Conservation (phyloP, 176 grass and related monocot genomes). For the Musa troglodytarum region DNA sequence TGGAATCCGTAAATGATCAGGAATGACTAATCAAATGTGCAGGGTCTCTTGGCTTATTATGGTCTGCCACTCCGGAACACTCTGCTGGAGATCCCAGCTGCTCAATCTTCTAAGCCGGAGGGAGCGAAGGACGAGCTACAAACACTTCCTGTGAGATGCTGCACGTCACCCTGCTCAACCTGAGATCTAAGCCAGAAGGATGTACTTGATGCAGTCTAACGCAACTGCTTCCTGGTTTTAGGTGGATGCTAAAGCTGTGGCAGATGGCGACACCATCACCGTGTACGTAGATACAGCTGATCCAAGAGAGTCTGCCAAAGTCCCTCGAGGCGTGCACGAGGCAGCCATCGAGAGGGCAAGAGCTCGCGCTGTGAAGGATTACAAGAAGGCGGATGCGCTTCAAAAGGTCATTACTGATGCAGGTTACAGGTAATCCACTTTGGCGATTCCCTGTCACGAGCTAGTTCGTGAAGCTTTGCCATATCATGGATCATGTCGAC, state of each 20-base stretch:
- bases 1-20: too few relatives aligned
- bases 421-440: conserved; percentile 49
- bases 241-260: conserved; percentile 58
- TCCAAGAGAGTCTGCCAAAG: conserved; percentile 31
- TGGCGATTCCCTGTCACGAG: neutral
- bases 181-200: neutral
- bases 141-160: conserved; percentile 68
- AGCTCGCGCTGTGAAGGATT: conserved; percentile 27
- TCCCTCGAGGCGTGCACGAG: conserved; percentile 34
- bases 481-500: neutral
- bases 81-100: conserved; percentile 12
- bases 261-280: conserved; percentile 66
- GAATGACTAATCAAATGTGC: neutral
- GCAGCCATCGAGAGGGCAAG: conserved; percentile 14
- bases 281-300: conserved; percentile 43
- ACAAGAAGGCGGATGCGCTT: conserved; percentile 34
- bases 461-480: neutral
- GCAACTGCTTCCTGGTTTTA: conserved; percentile 12
- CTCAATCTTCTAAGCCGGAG: conserved; percentile 19
- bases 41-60: conserved; percentile 74
- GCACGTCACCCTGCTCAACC: neutral
- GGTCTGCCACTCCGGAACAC: conserved; percentile 47
- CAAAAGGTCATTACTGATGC: conserved; percentile 59
- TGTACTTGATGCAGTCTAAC: neutral
- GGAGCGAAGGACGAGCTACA: conserved; percentile 62